These are phyloP conservation scores for Magnaporthiopsis rhizophila DNA, from an alignment of 2,329 filamentous ascomycete species.

Conservation along the genomic window DNA sequence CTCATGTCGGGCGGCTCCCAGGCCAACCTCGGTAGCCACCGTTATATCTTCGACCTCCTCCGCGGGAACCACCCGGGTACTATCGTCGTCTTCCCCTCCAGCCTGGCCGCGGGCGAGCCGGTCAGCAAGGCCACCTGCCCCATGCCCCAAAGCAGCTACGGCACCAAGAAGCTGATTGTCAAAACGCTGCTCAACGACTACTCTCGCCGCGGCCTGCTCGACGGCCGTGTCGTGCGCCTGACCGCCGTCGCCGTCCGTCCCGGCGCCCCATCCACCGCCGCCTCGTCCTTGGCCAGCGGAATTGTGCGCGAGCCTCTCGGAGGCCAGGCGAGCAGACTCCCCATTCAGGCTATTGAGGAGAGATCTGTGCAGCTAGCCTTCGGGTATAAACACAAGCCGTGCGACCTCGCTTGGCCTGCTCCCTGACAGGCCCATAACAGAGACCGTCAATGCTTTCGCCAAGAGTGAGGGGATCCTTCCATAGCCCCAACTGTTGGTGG, in stretches of 20 bases:
- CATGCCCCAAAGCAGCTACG: slow-evolving; percentile 45
- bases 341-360: slow-evolving; percentile 14
- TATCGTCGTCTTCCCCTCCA: slow-evolving; percentile 43
- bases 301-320: slow-evolving; percentile 44
- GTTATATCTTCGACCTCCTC: slow-evolving; percentile 39
- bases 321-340: slow-evolving; percentile 38
- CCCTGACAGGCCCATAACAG: background rate
- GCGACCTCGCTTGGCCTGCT: background rate
- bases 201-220: slow-evolving; percentile 40
- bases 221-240: slow-evolving; percentile 41
- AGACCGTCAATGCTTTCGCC: slow-evolving; percentile 2
- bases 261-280: slow-evolving; percentile 42
- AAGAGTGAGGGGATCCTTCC: background rate
- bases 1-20: slow-evolving; percentile 42
- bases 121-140: slow-evolving; percentile 35
- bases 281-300: slow-evolving; percentile 44
- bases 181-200: slow-evolving; percentile 48
- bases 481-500: background rate
- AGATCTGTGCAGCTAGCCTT: slow-evolving; percentile 4
- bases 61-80: slow-evolving; percentile 35
- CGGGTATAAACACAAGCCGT: background rate
- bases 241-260: slow-evolving; percentile 44
- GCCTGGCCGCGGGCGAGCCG: slow-evolving; percentile 28
- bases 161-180: slow-evolving; percentile 45
- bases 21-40: slow-evolving; percentile 46